These are phyloP conservation scores for Irpex sp. DNA, from an alignment of 1,284 basidiomycete species.

Conservation along the genomic window DNA sequence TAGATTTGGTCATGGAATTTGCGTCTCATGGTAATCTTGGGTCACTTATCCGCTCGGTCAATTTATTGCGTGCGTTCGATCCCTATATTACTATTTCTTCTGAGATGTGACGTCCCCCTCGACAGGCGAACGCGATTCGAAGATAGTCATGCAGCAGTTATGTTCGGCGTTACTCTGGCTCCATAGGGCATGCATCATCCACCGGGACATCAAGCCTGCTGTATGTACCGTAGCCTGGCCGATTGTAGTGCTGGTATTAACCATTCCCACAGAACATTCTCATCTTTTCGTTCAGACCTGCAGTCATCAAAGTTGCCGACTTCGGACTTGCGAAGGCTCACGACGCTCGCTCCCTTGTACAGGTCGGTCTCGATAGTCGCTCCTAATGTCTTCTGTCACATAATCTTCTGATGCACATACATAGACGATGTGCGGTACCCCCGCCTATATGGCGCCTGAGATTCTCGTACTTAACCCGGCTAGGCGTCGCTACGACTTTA, in stretches of 20 bases:
- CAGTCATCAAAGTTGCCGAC: background rate
- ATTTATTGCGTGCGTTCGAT: background rate
- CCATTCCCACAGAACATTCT: background rate
- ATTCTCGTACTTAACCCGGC: background rate
- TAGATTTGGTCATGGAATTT: background rate
- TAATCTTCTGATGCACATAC: no score
- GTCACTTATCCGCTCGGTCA: no score
- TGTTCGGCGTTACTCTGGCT: background rate
- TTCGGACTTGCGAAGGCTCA: background rate
- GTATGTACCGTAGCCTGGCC: no score
- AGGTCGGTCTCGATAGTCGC: background rate
- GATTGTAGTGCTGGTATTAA: background rate
- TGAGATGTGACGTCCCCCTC: no score
- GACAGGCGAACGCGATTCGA: background rate
- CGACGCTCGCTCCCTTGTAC: background rate
- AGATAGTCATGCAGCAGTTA: background rate
- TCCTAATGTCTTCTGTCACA: background rate
- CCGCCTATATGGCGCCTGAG: background rate
- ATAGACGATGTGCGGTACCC: background rate
- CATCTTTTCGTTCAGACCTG: background rate
- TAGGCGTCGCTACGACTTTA: background rate
- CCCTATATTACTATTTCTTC: no score
- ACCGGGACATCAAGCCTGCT: background rate
- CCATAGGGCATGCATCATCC: background rate
- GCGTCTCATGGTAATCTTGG: background rate